These are phyloP conservation scores for Metschnikowia arizonensis DNA, from an alignment of 805 yeast species.

Conservation along the genomic window DNA sequence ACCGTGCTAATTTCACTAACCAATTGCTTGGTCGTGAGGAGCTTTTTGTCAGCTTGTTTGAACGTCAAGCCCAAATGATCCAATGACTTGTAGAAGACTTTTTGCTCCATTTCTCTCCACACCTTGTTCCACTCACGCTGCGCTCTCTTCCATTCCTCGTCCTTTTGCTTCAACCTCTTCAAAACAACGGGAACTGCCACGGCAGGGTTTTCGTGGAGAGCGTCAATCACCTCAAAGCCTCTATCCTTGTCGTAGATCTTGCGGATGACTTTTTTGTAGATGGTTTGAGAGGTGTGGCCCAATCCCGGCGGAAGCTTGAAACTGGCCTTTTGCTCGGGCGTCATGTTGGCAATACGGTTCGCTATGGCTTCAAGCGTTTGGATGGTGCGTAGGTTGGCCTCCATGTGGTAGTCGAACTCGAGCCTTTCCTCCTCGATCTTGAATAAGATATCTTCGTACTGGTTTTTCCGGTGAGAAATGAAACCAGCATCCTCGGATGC, in stretches of 20 bases:
- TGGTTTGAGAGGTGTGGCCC: slow-evolving; percentile 87
- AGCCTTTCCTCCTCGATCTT: slow-evolving; percentile 97
- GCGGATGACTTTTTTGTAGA: slow-evolving; percentile 88
- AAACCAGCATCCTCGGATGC: slow-evolving; percentile 99
- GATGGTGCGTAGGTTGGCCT: slow-evolving; percentile 88
- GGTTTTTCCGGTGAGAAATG: slow-evolving; percentile 97
- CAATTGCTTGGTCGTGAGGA: slow-evolving; percentile 83
- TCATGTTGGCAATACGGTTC: slow-evolving; percentile 88
- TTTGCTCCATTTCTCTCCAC: slow-evolving; percentile 98
- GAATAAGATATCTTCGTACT: slow-evolving; percentile 92
- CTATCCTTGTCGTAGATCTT: slow-evolving; percentile 91
- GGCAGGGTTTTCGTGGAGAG: slow-evolving; percentile 91
- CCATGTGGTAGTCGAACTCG: slow-evolving; percentile 95
- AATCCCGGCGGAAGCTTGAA: slow-evolving; percentile 90
- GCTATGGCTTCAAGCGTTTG: slow-evolving; percentile 95
- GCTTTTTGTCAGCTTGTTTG: slow-evolving; percentile 93
- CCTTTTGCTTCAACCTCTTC: slow-evolving; percentile 91
- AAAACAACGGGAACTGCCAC: slow-evolving; percentile 92
- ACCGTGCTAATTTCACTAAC: slow-evolving; percentile 89
- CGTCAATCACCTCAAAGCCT: slow-evolving; percentile 94
- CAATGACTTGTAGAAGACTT: slow-evolving; percentile 85
- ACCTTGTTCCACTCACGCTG: slow-evolving; percentile 98
- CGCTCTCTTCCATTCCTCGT: slow-evolving; percentile 97
- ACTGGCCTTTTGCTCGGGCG: slow-evolving; percentile 77
- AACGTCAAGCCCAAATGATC: slow-evolving; percentile 95